phyloP scores from a whole-genome alignment of 805 yeast species.

The Zygotorulaspora florentina region DNA sequence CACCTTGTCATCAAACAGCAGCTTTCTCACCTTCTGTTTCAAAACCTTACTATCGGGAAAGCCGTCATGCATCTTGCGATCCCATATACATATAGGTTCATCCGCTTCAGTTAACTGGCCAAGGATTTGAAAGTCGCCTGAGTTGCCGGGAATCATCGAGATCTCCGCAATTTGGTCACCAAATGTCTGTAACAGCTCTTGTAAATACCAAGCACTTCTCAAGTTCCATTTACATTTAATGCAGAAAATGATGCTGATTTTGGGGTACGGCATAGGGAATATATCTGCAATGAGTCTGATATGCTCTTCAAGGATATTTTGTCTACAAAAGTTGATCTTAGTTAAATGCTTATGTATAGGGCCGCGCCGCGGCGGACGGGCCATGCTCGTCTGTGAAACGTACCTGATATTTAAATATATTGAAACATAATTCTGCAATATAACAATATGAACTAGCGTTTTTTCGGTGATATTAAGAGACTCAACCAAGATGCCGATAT shows the following conservation, averaged over 20 bases:
- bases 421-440: neutral
- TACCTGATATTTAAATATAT: too few relatives aligned
- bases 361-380: too few relatives aligned
- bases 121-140: constrained; percentile 59
- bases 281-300: too few relatives aligned
- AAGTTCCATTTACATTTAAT: constrained; percentile 85
- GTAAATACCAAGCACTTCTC: constrained; percentile 83
- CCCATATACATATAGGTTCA: constrained; percentile 47
- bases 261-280: constrained; percentile 43
- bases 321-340: too few relatives aligned
- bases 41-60: constrained; percentile 83
- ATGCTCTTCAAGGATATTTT: too few relatives aligned
- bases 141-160: constrained; percentile 43
- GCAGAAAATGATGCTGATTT: constrained; percentile 68
- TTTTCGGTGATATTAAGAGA: too few relatives aligned
- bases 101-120: constrained; percentile 35
- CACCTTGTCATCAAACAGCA: constrained; percentile 18
- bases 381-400: too few relatives aligned
- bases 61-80: constrained; percentile 59
- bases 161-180: constrained; percentile 53
- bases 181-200: constrained; percentile 82
- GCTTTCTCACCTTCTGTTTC: constrained; percentile 62
- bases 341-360: too few relatives aligned
- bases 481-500: constrained; percentile 40
- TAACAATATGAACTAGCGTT: neutral